Base-by-base conservation (phyloP, 108 stramenopile genomes). In the Schizochytrium sp. region DNA sequence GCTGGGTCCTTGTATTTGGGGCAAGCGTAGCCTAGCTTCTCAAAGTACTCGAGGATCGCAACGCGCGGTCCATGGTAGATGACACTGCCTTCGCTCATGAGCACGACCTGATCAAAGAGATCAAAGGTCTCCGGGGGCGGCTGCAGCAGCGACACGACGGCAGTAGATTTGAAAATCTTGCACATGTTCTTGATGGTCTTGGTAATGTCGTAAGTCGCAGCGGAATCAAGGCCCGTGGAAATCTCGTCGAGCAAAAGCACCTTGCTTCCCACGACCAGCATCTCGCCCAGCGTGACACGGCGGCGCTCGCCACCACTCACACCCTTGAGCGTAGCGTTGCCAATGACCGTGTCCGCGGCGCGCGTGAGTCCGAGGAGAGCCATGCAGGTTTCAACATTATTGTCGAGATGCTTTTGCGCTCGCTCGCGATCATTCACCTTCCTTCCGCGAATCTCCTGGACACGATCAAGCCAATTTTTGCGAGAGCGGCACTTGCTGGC, bases 41-140 rank as follows among this genome's bases (percentile, higher is more conserved):
- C 88, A 60, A 97, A 96, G 58, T 96, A 91, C 63, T 47, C 58
- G 60, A 95, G 60, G 1, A 96, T 91, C 12, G 90, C 87, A 45
- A 94, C 95, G 34, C 96, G 92, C 10, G 95, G 95, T 8, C 97
- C 97, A n/a, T 94, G 93, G 89, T 95, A 96, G 44, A 97, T 92
- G 41, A 97, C 88, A 44, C 88, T 92, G 44, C 97, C 97, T 43
- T 95, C 90, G 89, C 94, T 93, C 29, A 98, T 88, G 72, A 98
- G 88, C 19, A 97, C 94, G 12, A 97, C 53, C 57, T 97, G 95
- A 88, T 97, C 97, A 90, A 98, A 98, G 59, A 97, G 91, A 51
- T 95, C 95, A 45, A 96, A 96, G n/a, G 96, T 96, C 92, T 97
- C 97, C 4, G 96, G 97, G 0, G 96, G 95, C 44, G 97, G 96